Conservation (phyloP, 1,284 basidiomycete genomes). For the Ganoderma multipileum region DNA sequence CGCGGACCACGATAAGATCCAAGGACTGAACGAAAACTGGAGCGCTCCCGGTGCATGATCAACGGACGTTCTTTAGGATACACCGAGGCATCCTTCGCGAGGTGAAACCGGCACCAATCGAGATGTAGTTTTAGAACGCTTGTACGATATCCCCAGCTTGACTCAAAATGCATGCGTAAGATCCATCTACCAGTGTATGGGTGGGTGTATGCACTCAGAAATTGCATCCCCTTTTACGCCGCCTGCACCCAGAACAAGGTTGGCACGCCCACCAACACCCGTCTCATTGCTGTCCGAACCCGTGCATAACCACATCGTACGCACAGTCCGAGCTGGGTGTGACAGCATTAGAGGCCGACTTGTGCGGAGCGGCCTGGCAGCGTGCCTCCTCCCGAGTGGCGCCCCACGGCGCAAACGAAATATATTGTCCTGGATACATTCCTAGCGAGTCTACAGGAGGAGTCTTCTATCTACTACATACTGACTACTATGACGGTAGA, state of each 20-base stretch:
- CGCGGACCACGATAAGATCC: constrained; percentile 82
- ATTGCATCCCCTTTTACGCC: too few relatives aligned
- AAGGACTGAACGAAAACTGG: constrained; percentile 68
- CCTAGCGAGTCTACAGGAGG: not conserved
- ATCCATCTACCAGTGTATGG: not conserved
- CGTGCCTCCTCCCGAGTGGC: not conserved
- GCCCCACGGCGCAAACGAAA: not conserved
- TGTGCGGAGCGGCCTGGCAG: not conserved
- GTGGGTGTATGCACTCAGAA: not conserved
- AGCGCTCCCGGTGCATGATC: constrained; percentile 43
- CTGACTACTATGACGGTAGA: not conserved
- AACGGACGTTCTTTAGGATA: not conserved
- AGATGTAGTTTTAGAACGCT: not conserved
- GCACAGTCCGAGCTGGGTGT: not conserved
- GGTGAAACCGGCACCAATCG: not conserved
- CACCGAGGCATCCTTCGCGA: not conserved
- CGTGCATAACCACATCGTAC: too few relatives aligned
- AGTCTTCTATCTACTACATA: not conserved
- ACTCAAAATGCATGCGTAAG: not conserved
- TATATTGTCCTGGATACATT: not conserved
- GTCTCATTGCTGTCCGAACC: too few relatives aligned
- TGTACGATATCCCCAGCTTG: not conserved
- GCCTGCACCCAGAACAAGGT: too few relatives aligned
- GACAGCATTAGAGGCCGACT: not conserved
- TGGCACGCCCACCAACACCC: too few relatives aligned